A percentile compares a stretch with the other conserved stretches of the same genome.
Evolutionary conservation across 192 early-diverging fungal species (phyloP).

Genomic region (Rhizoclosmatium sp.): DNA sequence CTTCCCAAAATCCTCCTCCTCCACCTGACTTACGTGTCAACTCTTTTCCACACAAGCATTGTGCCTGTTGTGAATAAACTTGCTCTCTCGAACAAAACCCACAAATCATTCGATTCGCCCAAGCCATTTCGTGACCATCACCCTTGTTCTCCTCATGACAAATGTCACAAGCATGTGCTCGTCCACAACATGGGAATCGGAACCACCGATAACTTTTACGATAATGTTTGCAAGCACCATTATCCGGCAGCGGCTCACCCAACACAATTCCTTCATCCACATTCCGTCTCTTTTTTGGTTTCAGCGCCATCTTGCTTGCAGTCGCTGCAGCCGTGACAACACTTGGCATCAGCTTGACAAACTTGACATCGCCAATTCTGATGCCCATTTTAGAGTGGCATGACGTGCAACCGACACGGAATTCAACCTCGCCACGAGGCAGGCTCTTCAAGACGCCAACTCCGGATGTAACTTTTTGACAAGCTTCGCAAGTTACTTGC

Average conservation of each 20-base stretch:
- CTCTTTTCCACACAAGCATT: constrained; percentile 74
- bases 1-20: constrained; percentile 83
- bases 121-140: constrained; percentile 73
- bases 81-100: constrained; percentile 86
- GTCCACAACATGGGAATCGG: constrained; percentile 90
- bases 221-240: constrained; percentile 87
- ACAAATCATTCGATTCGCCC: constrained; percentile 84
- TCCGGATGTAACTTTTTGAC: constrained; percentile 57
- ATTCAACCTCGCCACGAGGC: constrained; percentile 34
- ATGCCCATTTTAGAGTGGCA: constrained; percentile 29
- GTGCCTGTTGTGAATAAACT: constrained; percentile 52
- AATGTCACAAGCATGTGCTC: constrained; percentile 72
- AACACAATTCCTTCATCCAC: constrained; percentile 69
- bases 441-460: constrained; percentile 35
- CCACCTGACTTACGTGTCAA: constrained; percentile 45
- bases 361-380: constrained; percentile 59
- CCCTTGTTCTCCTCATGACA: constrained; percentile 79
- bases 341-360: constrained; percentile 54
- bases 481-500: constrained; percentile 74
- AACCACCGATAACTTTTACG: constrained; percentile 89
- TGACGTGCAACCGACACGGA: constrained; percentile 7
- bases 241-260: constrained; percentile 76
- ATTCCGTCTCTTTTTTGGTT: constrained; percentile 60
- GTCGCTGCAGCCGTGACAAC: background rate
- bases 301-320: constrained; percentile 39